These are phyloP conservation scores for Phaeosphaeriaceae sp. DNA, from an alignment of 2,329 filamentous ascomycete species.

Conservation along the genomic window DNA sequence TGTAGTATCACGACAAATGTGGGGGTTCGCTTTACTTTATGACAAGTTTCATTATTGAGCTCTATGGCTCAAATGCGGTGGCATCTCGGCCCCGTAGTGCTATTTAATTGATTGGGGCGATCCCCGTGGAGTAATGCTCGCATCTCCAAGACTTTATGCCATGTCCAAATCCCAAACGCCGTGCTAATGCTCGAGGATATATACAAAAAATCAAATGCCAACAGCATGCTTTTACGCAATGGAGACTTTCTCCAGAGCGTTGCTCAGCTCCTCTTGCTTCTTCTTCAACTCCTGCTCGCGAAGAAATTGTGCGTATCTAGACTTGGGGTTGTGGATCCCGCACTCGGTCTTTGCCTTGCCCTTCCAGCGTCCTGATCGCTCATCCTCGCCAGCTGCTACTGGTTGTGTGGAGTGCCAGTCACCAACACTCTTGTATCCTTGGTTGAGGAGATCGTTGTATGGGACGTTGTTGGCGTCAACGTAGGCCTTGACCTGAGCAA, in stretches of 20 bases:
- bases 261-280: slow-evolving; percentile 45
- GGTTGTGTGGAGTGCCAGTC: slow-evolving; percentile 98
- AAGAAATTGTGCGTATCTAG: slow-evolving; percentile 86
- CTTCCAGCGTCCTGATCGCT: slow-evolving; percentile 96
- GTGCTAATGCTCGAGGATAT: slow-evolving; percentile 44
- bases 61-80: slow-evolving; percentile 18
- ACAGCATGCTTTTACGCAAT: slow-evolving; percentile 24
- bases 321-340: slow-evolving; percentile 98
- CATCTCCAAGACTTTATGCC: slow-evolving; percentile 17
- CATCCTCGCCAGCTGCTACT: slow-evolving; percentile 89
- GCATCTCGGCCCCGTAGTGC: slow-evolving; percentile 32
- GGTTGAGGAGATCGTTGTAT: slow-evolving; percentile 89
- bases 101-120: slow-evolving; percentile 16
- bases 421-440: slow-evolving; percentile 96
- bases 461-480: slow-evolving; percentile 86
- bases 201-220: slow-evolving; percentile 24
- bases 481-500: slow-evolving; percentile 87
- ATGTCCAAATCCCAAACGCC: slow-evolving; percentile 44
- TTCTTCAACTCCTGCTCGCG: slow-evolving; percentile 73
- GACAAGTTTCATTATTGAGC: slow-evolving; percentile 14
- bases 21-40: slow-evolving; percentile 5
- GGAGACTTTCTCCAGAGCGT: slow-evolving; percentile 38
- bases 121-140: slow-evolving; percentile 12
- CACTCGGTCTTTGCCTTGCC: slow-evolving; percentile 96
- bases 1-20: neutral